Evolutionary conservation across 2,329 filamentous ascomycete genomes (phyloP).

Genomic region (Claviceps sp.): DNA sequence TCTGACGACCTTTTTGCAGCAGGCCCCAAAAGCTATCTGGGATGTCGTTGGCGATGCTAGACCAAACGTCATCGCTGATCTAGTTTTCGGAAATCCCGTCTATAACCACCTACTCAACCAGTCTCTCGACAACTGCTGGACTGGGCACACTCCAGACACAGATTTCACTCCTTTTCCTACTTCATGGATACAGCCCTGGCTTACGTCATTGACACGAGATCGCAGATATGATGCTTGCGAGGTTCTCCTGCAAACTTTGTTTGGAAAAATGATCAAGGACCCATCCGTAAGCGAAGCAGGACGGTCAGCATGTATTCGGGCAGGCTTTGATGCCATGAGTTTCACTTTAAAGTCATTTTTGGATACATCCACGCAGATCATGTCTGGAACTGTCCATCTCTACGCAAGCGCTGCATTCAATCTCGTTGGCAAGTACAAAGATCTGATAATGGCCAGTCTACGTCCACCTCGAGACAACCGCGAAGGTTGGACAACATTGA

Average conservation of each 20-base stretch:
- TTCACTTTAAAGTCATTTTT: slow-evolving; percentile 44
- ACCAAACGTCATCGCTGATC: slow-evolving; percentile 68
- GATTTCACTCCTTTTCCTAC: slow-evolving; percentile 50
- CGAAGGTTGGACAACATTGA: slow-evolving; percentile 26
- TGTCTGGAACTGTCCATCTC: slow-evolving; percentile 41
- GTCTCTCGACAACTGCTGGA: slow-evolving; percentile 36
- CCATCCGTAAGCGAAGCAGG: slow-evolving; percentile 40
- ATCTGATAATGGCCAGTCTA: slow-evolving; percentile 37
- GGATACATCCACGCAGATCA: slow-evolving; percentile 28
- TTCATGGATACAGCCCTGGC: slow-evolving; percentile 65
- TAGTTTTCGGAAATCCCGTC: slow-evolving; percentile 61
- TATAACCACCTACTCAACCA: slow-evolving; percentile 49
- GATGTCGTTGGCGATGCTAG: slow-evolving; percentile 72
- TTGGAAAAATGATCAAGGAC: slow-evolving; percentile 48
- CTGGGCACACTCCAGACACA: slow-evolving; percentile 25
- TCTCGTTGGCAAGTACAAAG: slow-evolving; percentile 47
- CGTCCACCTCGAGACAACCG: slow-evolving; percentile 13
- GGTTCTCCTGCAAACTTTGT: slow-evolving; percentile 61
- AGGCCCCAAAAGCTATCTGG: slow-evolving; percentile 74
- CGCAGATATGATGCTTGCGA: slow-evolving; percentile 71
- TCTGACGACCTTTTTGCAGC: slow-evolving; percentile 57
- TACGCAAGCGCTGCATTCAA: slow-evolving; percentile 54
- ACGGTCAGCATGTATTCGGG: slow-evolving; percentile 47
- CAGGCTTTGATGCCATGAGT: slow-evolving; percentile 47
- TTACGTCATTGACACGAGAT: slow-evolving; percentile 61